Evolutionary conservation across 2,329 filamentous ascomycete species (phyloP).

Genomic region (Aspergillus vadensis): DNA sequence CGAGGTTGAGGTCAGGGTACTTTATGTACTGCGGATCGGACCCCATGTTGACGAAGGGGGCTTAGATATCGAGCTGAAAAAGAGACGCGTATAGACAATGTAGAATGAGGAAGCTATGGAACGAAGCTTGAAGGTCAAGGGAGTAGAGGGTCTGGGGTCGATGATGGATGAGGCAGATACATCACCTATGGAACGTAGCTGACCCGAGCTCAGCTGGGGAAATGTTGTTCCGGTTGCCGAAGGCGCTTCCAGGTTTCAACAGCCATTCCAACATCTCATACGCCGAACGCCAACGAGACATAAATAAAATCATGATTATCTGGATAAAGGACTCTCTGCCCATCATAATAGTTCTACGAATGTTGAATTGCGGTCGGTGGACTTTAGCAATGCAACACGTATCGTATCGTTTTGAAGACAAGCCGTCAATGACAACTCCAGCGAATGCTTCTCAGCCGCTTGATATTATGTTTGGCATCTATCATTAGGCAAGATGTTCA

Average conservation of each 20-base stretch:
- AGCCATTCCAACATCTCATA: neutral
- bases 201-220: slow-evolving; percentile 39
- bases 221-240: slow-evolving; percentile 35
- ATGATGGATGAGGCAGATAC: slow-evolving; percentile 22
- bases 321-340: too few relatives aligned
- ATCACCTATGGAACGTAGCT: slow-evolving; percentile 27
- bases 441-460: too few relatives aligned
- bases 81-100: slow-evolving; percentile 6
- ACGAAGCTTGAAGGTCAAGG: slow-evolving; percentile 21
- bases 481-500: too few relatives aligned
- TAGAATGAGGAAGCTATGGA: slow-evolving; percentile 11
- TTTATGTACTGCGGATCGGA: slow-evolving; percentile 67
- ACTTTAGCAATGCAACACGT: too few relatives aligned
- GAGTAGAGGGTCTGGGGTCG: slow-evolving; percentile 18
- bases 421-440: too few relatives aligned
- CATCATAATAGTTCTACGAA: too few relatives aligned
- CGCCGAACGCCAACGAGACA: neutral
- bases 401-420: too few relatives aligned
- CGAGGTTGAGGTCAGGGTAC: slow-evolving; percentile 64
- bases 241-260: neutral
- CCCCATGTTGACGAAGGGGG: slow-evolving; percentile 52
- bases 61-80: slow-evolving; percentile 5
- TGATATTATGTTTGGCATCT: too few relatives aligned
- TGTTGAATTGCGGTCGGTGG: too few relatives aligned
- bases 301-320: neutral